phyloP scores from a whole-genome alignment of 1,139 yeast species.

The Lodderomyces pseudojiufengensis region DNA sequence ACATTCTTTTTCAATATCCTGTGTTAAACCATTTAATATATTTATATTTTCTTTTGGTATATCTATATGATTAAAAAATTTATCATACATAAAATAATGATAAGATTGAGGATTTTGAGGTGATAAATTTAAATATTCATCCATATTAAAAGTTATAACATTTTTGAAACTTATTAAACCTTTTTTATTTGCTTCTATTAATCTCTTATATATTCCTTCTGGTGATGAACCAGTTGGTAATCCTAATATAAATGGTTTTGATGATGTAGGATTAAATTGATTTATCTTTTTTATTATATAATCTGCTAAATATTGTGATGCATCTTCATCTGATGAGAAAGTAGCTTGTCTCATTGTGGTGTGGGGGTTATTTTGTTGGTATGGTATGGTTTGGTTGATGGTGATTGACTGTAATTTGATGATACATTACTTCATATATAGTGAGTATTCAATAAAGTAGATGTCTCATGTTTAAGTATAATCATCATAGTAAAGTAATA shows the following conservation, averaged over 20 bases:
- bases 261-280: conserved; percentile 43
- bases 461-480: too few species aligned
- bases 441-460: too few species aligned
- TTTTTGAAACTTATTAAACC: conserved; percentile 48
- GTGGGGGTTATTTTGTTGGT: too few species aligned
- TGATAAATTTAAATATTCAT: conserved; percentile 51
- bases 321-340: conserved; percentile 39
- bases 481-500: too few species aligned
- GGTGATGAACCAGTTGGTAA: conserved; percentile 68
- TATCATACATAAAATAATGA: conserved; percentile 58
- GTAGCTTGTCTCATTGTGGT: conserved; percentile 39
- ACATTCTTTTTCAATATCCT: conserved; percentile 48
- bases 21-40: conserved; percentile 53
- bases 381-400: too few species aligned
- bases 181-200: conserved; percentile 44
- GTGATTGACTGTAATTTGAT: too few species aligned
- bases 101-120: conserved; percentile 53
- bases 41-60: conserved; percentile 53
- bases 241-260: conserved; percentile 55
- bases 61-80: conserved; percentile 58
- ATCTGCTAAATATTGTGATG: conserved; percentile 49
- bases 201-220: conserved; percentile 50
- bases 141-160: conserved; percentile 64
- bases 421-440: too few species aligned
- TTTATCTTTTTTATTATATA: conserved; percentile 46